These are phyloP conservation scores for Malus domestica DNA, from an alignment of 306 rosid genomes.

Conservation along the genomic window DNA sequence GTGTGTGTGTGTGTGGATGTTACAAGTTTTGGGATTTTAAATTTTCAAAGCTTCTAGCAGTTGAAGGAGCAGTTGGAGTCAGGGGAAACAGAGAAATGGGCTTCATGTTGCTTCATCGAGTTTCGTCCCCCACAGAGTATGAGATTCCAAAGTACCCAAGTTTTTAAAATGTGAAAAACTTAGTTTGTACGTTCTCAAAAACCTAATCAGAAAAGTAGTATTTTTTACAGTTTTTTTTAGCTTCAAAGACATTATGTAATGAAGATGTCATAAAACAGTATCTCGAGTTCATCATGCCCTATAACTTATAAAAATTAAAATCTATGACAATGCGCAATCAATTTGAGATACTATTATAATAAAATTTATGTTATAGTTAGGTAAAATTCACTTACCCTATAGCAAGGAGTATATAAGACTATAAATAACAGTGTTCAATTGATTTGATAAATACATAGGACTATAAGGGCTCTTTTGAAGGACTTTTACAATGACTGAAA, in stretches of 20 bases:
- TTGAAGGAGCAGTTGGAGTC: constrained; percentile 14
- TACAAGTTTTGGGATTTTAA: background rate
- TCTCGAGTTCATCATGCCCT: no score
- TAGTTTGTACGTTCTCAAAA: background rate
- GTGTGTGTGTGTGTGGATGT: background rate
- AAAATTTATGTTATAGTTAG: no score
- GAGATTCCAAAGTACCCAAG: background rate
- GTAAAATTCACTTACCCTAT: background rate
- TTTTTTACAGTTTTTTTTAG: no score
- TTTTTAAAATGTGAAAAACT: background rate
- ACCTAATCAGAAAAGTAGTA: background rate
- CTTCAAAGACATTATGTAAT: no score
- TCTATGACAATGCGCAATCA: accelerated
- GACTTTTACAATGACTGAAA: no score
- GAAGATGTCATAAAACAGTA: no score
- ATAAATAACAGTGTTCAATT: no score
- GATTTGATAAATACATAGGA: background rate
- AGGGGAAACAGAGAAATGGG: constrained; percentile 4
- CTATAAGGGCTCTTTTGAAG: no score
- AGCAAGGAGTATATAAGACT: background rate
- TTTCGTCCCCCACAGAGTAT: background rate
- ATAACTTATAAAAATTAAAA: no score
- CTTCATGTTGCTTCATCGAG: background rate
- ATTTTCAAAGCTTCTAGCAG: background rate
- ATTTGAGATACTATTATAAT: no score